Evolutionary conservation across 306 rosid genomes (phyloP), one percentile per base, ranked within the genome.

Genomic region (Trichosanthes truncata): DNA sequence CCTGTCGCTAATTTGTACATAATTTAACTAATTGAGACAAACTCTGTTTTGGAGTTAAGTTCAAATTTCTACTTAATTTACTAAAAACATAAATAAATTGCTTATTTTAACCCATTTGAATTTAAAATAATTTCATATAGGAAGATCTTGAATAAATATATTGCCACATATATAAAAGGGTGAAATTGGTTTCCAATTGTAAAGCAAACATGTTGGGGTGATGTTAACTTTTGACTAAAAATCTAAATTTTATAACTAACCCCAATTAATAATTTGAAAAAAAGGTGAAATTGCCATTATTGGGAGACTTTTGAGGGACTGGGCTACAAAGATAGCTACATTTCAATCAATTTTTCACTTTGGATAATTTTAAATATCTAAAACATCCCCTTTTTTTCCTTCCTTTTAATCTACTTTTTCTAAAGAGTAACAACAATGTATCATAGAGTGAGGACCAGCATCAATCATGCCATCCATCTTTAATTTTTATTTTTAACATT

Each of bases 391-490:
- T 10, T 29, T 49, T 73, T 17, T 8, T 12, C 20, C 9, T 7
- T 4, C 53, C 38, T 71, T 71, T 71, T 43, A 13, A 21, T 46
- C 56, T 14, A 71, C 56, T 45, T 71, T 71, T 21, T 45, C 76
- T 41, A 69, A 69, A 69, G 52, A 69, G 10, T 21, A 21, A 21
- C 51, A 69, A 23, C 35, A n/a, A 69, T 40, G 35, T 4, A 21
- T 69, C 76, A 69, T 41, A 69, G 55, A 69, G 77, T 72, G 12
- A 71, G 76, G 76, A 71, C 76, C 38, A 45, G 21, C 56, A 43
- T 69, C 76, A 69, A 69, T 69, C 76, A 69, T 69, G 18, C 51
- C 52, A 69, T 43, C 17, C 76, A 41, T n/a, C 9, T 68, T 21
- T 48, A 18, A 35, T 38, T 65, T 67, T 65, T 1, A 7, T 5